These are phyloP conservation scores for Claviceps sp. DNA, from an alignment of 2,329 filamentous ascomycete species.

Conservation along the genomic window DNA sequence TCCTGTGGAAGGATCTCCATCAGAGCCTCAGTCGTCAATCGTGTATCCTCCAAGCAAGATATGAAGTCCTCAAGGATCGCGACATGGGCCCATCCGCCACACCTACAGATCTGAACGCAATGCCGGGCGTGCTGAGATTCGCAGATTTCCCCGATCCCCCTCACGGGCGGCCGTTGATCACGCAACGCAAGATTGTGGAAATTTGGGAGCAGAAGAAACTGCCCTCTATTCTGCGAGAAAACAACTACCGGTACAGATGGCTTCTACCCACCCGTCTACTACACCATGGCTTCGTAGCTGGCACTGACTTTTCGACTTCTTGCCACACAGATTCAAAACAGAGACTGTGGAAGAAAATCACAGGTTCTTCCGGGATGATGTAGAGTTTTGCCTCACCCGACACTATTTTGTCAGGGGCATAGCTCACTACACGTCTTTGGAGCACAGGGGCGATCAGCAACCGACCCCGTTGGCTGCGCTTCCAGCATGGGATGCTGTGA, in stretches of 20 bases:
- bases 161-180: slow-evolving; percentile 30
- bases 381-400: slow-evolving; percentile 39
- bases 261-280: slow-evolving; percentile 5
- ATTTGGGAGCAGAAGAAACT: slow-evolving; percentile 39
- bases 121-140: slow-evolving; percentile 40
- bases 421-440: slow-evolving; percentile 19
- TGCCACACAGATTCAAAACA: slow-evolving; percentile 31
- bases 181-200: slow-evolving; percentile 42
- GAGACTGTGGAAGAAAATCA: slow-evolving; percentile 41
- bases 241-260: slow-evolving; percentile 32
- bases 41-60: slow-evolving; percentile 41
- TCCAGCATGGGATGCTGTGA: slow-evolving; percentile 32
- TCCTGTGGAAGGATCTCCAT: slow-evolving; percentile 40
- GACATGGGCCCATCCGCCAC: slow-evolving; percentile 28
- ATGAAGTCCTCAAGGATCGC: slow-evolving; percentile 34
- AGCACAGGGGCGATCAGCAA: slow-evolving; percentile 8
- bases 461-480: slow-evolving; percentile 17
- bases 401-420: slow-evolving; percentile 28
- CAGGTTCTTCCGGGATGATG: slow-evolving; percentile 37
- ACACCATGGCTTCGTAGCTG: neutral
- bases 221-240: slow-evolving; percentile 34
- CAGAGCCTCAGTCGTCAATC: slow-evolving; percentile 42
- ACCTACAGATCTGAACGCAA: slow-evolving; percentile 26
- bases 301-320: slow-evolving; percentile 4
- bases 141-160: slow-evolving; percentile 47